These are phyloP conservation scores for Furcasterigmium furcatum DNA, from an alignment of 2,329 filamentous ascomycete genomes.

Conservation along the genomic window DNA sequence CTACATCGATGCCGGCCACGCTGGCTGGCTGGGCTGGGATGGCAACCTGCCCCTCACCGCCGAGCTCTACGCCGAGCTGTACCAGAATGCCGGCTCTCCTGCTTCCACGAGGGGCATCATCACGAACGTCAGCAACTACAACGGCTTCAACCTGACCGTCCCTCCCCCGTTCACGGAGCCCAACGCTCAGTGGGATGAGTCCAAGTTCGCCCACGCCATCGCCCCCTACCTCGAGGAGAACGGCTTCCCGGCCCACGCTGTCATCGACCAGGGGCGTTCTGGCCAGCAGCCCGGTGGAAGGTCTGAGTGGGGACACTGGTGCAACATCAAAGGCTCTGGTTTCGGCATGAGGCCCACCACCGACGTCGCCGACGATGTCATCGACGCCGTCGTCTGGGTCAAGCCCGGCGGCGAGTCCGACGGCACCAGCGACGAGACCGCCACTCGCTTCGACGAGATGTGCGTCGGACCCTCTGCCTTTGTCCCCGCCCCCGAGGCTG, in stretches of 20 bases:
- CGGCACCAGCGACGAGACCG: constrained; percentile 27
- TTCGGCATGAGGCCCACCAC: constrained; percentile 51
- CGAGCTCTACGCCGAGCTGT: constrained; percentile 21
- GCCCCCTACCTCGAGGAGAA: constrained; percentile 9
- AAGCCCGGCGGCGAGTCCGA: constrained; percentile 47
- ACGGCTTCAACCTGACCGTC: constrained; percentile 14
- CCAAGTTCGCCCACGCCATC: constrained; percentile 11
- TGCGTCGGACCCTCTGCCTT: constrained; percentile 53
- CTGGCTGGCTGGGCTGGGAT: constrained; percentile 32
- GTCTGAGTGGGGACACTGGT: constrained; percentile 54
- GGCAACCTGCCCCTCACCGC: constrained; percentile 23
- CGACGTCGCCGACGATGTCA: constrained; percentile 40
- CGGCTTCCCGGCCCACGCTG: constrained; percentile 12
- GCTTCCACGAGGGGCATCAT: constrained; percentile 28
- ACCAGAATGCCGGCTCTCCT: constrained; percentile 27
- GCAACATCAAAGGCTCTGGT: constrained; percentile 52
- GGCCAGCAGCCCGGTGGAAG: constrained; percentile 48
- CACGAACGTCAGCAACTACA: constrained; percentile 32
- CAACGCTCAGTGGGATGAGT: constrained; percentile 12
- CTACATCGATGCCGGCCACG: constrained; percentile 33
- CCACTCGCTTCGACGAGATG: constrained; percentile 38
- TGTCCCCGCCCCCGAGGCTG: constrained; percentile 66
- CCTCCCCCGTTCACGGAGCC: constrained; percentile 20
- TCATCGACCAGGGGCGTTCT: constrained; percentile 13
- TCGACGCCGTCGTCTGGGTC: constrained; percentile 58